Conservation (phyloP, 495 filamentous ascomycete genomes). For the Articulospora tetracladia region DNA sequence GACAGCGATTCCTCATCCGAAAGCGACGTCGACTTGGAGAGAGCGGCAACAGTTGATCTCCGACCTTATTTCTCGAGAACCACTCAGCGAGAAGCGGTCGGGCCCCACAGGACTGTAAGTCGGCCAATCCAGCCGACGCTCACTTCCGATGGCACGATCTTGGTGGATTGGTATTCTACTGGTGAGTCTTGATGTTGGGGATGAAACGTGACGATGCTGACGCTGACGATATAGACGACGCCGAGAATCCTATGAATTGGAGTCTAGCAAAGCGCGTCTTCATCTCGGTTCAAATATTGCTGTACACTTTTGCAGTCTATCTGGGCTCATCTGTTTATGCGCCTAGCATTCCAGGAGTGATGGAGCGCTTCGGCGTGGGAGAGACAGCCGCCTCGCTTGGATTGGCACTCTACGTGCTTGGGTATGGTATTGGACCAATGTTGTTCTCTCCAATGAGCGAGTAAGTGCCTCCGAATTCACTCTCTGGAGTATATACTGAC, state of each 20-base stretch:
- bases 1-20: conserved; percentile 5
- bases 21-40: conserved; percentile 5
- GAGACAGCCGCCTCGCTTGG: conserved; percentile 47
- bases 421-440: conserved; percentile 48
- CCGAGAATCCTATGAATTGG: conserved; percentile 53
- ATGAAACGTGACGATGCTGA: neutral
- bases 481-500: neutral
- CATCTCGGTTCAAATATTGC: conserved; percentile 43
- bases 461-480: conserved; percentile 12
- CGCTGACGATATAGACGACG: conserved; percentile 31
- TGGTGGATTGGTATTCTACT: conserved; percentile 52
- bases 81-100: too few species aligned
- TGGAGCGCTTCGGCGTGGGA: conserved; percentile 45
- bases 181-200: neutral
- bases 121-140: conserved; percentile 39
- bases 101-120: conserved; percentile 28
- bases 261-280: conserved; percentile 28
- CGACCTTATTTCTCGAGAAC: too few species aligned
- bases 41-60: neutral
- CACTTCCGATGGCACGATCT: conserved; percentile 42
- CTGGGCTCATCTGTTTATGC: conserved; percentile 45
- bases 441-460: conserved; percentile 39
- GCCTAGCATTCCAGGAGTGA: conserved; percentile 36
- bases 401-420: conserved; percentile 50
- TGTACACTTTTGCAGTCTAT: conserved; percentile 44